Evolutionary conservation across 331 rosid species (phyloP).

Genomic region (Quercus tomentella): DNA sequence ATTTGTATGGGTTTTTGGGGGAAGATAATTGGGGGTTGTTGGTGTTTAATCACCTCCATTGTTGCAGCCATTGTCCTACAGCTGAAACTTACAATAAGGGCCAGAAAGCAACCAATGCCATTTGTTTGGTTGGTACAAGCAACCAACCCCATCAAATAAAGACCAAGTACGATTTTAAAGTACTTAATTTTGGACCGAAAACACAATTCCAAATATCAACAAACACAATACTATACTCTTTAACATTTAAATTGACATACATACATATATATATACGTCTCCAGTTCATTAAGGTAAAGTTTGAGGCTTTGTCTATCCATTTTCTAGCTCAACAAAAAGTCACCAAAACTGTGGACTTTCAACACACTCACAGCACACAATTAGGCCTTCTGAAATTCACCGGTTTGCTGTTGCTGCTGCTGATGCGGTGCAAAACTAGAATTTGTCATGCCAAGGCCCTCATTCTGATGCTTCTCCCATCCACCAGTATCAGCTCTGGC

Average conservation of each 20-base stretch:
- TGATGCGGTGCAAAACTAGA: constrained; percentile 33
- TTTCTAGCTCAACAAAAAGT: constrained; percentile 5
- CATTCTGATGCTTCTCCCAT: constrained; percentile 84
- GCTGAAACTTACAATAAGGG: background rate
- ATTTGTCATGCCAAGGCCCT: constrained; percentile 63
- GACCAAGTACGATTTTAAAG: background rate
- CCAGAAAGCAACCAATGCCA: background rate
- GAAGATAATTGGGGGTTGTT: too few relatives aligned
- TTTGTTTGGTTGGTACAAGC: background rate
- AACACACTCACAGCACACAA: background rate
- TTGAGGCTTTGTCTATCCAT: constrained; percentile 17
- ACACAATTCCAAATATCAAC: background rate
- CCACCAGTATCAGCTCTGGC: constrained; percentile 93
- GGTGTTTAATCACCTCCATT: too few relatives aligned
- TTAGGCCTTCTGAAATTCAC: constrained; percentile 50
- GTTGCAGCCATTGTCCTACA: too few relatives aligned
- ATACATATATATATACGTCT: background rate
- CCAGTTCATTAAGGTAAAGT: background rate
- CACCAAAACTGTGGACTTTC: constrained; percentile 32
- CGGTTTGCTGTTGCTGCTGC: constrained; percentile 37
- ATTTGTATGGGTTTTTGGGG: too few relatives aligned
- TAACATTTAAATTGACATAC: constrained; percentile 9
- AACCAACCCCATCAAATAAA: too few relatives aligned
- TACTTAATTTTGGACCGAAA: background rate
- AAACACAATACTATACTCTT: background rate